Evolutionary conservation across 306 rosid genomes (phyloP), one percentile per base, ranked within the genome.

Genomic region (Glycine tomentella): DNA sequence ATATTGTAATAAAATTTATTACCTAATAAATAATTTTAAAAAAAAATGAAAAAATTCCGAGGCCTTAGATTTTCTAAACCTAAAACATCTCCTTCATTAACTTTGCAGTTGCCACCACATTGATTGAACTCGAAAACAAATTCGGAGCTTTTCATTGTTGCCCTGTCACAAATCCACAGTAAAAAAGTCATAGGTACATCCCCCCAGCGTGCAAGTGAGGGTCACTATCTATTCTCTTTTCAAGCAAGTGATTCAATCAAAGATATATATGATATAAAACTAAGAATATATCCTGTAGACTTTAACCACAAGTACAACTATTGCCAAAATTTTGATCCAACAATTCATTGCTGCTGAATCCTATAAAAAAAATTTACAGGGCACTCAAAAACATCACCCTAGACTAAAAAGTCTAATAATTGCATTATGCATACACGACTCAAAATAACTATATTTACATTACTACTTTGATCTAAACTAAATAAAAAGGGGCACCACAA

Each of bases 381-480:
- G 87, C 78, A 88, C 87, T 52, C 42, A 83, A 83, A 88, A 80
- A 83, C 72, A 74, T 81, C 67, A 78, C 82, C 87, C 85, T 76
- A 71, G 17, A 70, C 66, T 64, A 55, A 69, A 76, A 75, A 76
- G 64, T 82, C 79, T 81, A 55, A 40, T 72, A 79, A 46, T 66
- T 75, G 81, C 31, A 25, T 25, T 25, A 25, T 25, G 31, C 82
- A 77, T 46, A 46, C 66, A 83, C 40, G 56, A 62, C 53, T 15
- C 64, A 70, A 80, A 25, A 75, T 65, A 83, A 72, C 75, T 65
- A 86, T 86, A 76, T 87, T 75, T 84, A 87, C 87, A 85, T 74
- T 64, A 48, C 74, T 76, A 78, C 82, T 66, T 80, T 76, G 72
- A 72, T 81, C 83, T 77, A 65, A 65, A 53, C 79, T 44, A 45